These are phyloP conservation scores for Entomortierella lignicola DNA, from an alignment of 192 early-diverging fungal genomes.

Conservation along the genomic window DNA sequence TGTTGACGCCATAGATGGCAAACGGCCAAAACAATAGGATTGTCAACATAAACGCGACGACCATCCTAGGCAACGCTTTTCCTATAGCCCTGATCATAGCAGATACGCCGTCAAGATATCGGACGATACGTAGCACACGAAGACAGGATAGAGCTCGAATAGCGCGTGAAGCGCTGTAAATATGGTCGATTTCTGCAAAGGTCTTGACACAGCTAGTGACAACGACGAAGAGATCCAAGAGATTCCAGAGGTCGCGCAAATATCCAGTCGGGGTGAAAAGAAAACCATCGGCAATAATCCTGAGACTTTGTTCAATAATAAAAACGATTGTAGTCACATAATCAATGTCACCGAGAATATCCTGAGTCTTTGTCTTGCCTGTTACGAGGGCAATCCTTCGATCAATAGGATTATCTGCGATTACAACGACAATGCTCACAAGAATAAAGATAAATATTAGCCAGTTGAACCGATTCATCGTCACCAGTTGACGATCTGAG, in stretches of 20 bases:
- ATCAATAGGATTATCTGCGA: conserved; percentile 58
- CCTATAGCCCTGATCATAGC: conserved; percentile 65
- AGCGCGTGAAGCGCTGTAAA: conserved; percentile 55
- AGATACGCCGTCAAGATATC: conserved; percentile 59
- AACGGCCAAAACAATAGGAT: conserved; percentile 67
- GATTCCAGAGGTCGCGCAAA: conserved; percentile 66
- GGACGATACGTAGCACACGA: conserved; percentile 63
- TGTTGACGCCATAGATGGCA: conserved; percentile 67
- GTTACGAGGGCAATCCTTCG: conserved; percentile 55
- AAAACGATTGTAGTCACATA: conserved; percentile 59
- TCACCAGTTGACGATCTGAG: conserved; percentile 59
- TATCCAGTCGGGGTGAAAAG: conserved; percentile 68
- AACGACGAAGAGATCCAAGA: conserved; percentile 66
- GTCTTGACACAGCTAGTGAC: conserved; percentile 61
- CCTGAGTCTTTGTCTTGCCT: conserved; percentile 4
- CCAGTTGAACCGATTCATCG: conserved; percentile 58
- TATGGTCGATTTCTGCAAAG: conserved; percentile 53
- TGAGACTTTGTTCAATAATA: conserved; percentile 60
- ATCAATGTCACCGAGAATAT: conserved; percentile 56
- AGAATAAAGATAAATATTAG: conserved; percentile 59
- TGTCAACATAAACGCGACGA: conserved; percentile 61
- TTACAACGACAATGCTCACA: conserved; percentile 60
- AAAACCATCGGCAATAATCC: conserved; percentile 68
- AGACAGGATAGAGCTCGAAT: conserved; percentile 67
- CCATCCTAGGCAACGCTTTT: conserved; percentile 63